Evolutionary conservation across 306 rosid genomes (phyloP).

Genomic region (Inga leiocalycina): DNA sequence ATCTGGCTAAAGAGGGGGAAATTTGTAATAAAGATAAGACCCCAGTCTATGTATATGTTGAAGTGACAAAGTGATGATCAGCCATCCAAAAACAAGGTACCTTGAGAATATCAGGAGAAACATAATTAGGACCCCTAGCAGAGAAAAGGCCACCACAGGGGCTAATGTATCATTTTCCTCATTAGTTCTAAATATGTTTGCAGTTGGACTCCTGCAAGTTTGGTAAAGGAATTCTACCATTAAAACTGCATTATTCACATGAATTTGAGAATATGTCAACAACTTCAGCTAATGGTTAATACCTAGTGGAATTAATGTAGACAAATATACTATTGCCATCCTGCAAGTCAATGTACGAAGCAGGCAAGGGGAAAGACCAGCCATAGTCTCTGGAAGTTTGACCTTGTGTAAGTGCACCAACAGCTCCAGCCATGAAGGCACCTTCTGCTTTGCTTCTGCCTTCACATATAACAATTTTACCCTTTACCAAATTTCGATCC

Average conservation of each 20-base stretch:
- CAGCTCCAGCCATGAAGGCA: conserved; percentile 1
- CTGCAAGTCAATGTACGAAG: conserved; percentile 27
- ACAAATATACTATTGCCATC: background rate
- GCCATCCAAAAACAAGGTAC: background rate
- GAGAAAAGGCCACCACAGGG: conserved; percentile 27
- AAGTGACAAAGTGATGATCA: background rate
- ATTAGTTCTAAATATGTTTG: background rate
- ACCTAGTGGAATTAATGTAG: conserved; percentile 41
- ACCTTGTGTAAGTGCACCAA: conserved; percentile 34
- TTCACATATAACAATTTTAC: conserved; percentile 51
- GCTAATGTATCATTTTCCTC: background rate
- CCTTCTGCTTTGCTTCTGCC: background rate
- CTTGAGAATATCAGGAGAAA: conserved; percentile 42
- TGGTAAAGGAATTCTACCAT: background rate
- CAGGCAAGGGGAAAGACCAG: conserved; percentile 19
- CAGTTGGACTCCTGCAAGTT: background rate
- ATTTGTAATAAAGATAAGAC: background rate
- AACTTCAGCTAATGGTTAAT: background rate
- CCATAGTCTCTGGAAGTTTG: background rate
- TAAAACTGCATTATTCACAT: background rate
- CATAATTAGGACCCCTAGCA: conserved; percentile 53
- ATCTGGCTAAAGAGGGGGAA: conserved; percentile 38
- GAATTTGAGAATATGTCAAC: background rate
- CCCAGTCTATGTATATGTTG: background rate
- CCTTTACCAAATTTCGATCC: conserved; percentile 34